phyloP scores from a whole-genome alignment of 2,329 filamentous ascomycete genomes.

The Aspergillus sclerotialis region DNA sequence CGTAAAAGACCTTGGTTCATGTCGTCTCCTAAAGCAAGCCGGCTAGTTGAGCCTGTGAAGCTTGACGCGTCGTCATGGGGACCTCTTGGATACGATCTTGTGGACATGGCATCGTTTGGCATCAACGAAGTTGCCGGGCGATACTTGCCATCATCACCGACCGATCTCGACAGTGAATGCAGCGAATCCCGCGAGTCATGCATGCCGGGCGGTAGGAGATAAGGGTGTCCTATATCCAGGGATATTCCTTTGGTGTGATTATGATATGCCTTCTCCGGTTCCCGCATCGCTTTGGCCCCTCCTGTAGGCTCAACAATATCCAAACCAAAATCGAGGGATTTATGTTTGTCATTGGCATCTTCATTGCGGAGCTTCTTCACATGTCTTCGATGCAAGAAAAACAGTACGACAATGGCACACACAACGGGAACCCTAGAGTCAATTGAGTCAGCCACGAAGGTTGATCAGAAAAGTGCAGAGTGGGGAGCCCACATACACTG shows the following conservation, averaged over 20 bases:
- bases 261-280: slow-evolving; percentile 35
- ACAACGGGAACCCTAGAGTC: slow-evolving; percentile 68
- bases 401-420: slow-evolving; percentile 57
- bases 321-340: slow-evolving; percentile 86
- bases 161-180: slow-evolving; percentile 71
- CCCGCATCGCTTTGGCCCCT: slow-evolving; percentile 51
- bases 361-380: slow-evolving; percentile 64
- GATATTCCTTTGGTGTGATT: slow-evolving; percentile 47
- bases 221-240: slow-evolving; percentile 68
- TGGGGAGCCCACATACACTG: slow-evolving; percentile 71
- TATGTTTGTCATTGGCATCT: slow-evolving; percentile 79
- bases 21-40: slow-evolving; percentile 34
- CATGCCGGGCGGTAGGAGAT: slow-evolving; percentile 79
- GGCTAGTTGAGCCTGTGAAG: slow-evolving; percentile 45
- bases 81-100: slow-evolving; percentile 29
- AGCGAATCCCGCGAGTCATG: slow-evolving; percentile 79
- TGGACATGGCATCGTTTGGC: slow-evolving; percentile 35
- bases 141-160: slow-evolving; percentile 80
- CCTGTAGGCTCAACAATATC: slow-evolving; percentile 41
- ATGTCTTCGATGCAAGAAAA: slow-evolving; percentile 74
- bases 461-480: neutral
- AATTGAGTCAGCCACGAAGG: slow-evolving; percentile 14
- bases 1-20: slow-evolving; percentile 47
- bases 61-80: slow-evolving; percentile 45
- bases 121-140: slow-evolving; percentile 55